phyloP scores from a whole-genome alignment of 495 filamentous ascomycete species.

The Penicillium diatomitis region DNA sequence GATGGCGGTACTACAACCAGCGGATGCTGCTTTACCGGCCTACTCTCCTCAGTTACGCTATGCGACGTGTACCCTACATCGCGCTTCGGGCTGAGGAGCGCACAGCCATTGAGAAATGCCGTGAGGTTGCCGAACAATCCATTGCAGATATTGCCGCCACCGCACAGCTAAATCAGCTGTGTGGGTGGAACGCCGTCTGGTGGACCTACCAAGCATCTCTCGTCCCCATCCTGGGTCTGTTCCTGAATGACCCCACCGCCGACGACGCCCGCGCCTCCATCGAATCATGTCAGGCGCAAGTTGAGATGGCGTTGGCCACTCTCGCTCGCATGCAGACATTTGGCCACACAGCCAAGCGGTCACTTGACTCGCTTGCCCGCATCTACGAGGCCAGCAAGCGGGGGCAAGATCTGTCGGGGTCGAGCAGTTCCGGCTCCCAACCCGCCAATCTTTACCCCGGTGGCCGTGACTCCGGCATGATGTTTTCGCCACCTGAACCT shows the following conservation, averaged over 20 bases:
- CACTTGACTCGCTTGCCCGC: constrained; percentile 56
- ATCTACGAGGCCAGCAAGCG: constrained; percentile 56
- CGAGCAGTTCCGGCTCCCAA: constrained; percentile 1
- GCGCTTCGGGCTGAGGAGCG: constrained; percentile 55
- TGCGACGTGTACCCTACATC: constrained; percentile 52
- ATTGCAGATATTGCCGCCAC: constrained; percentile 62
- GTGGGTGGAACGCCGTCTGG: constrained; percentile 78
- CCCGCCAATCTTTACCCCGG: constrained; percentile 8
- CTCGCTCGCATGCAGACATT: constrained; percentile 62
- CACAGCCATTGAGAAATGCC: constrained; percentile 57
- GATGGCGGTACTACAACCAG: constrained; percentile 72
- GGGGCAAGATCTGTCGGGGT: constrained; percentile 9
- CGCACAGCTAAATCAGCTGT: constrained; percentile 64
- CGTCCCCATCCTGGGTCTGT: constrained; percentile 65
- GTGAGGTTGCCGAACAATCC: constrained; percentile 56
- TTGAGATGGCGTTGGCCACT: constrained; percentile 58
- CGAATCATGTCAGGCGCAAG: constrained; percentile 40
- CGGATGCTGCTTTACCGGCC: constrained; percentile 74
- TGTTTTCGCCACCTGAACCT: constrained; percentile 14
- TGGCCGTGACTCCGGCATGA: constrained; percentile 11
- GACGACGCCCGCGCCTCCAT: constrained; percentile 46
- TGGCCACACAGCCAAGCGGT: constrained; percentile 61
- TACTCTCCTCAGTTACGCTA: constrained; percentile 60
- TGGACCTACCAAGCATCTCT: constrained; percentile 72
- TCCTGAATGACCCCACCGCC: constrained; percentile 51